Evolutionary conservation across 768 basidiomycete species (phyloP).

Genomic region (Leccinum incarnatum): DNA sequence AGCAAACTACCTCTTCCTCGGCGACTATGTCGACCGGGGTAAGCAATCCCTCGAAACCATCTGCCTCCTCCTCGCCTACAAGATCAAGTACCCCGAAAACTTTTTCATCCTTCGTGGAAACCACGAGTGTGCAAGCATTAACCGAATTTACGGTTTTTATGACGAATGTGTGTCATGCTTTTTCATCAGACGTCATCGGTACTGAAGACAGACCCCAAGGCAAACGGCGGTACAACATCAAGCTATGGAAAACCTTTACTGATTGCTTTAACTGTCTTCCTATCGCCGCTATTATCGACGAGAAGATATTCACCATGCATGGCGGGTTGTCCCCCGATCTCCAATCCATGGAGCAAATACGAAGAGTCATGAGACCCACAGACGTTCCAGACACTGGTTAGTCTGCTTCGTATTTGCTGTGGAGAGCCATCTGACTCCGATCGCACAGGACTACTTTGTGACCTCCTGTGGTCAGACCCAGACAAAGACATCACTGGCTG

Average conservation of each 20-base stretch:
- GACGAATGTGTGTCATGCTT: constrained; percentile 82
- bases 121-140: constrained; percentile 99
- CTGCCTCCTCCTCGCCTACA: constrained; percentile 97
- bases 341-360: constrained; percentile 99
- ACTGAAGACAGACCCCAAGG: constrained; percentile 47
- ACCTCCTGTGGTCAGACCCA: constrained; percentile 97
- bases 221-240: constrained; percentile 99
- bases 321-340: constrained; percentile 96
- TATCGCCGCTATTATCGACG: constrained; percentile 99
- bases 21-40: constrained; percentile 98
- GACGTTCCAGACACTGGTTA: constrained; percentile 97
- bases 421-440: constrained; percentile 5
- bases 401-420: constrained; percentile 13
- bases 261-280: constrained; percentile 99
- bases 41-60: constrained; percentile 99
- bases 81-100: constrained; percentile 99
- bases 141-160: constrained; percentile 99
- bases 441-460: constrained; percentile 79
- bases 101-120: constrained; percentile 99
- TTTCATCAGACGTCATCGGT: neutral
- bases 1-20: constrained; percentile 99
- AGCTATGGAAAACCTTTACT: constrained; percentile 99
- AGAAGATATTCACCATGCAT: constrained; percentile 99
- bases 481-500: constrained; percentile 99
- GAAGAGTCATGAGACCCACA: constrained; percentile 97